phyloP scores from a whole-genome alignment of 2,329 filamentous ascomycete genomes.

The Aspergillus pseudotamarii region DNA sequence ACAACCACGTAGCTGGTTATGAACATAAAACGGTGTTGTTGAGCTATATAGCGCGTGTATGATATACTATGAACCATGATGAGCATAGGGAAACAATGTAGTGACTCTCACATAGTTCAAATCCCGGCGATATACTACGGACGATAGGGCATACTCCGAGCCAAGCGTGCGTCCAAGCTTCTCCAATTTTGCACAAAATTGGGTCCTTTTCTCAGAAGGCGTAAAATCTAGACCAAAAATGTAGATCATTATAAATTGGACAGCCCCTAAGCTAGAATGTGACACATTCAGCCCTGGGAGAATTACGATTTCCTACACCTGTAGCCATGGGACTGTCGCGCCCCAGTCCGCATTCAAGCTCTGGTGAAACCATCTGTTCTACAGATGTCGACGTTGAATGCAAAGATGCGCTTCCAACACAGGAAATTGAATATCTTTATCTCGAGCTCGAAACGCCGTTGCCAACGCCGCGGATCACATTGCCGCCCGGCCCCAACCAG shows the following conservation, averaged over 20 bases:
- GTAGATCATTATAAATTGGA: background rate
- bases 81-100: too few species aligned
- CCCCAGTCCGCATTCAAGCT: slow-evolving; percentile 1
- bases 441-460: slow-evolving; percentile 64
- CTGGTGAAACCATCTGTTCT: slow-evolving; percentile 4
- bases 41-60: background rate
- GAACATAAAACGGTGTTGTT: background rate
- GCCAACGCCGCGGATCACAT: slow-evolving; percentile 46
- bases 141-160: too few species aligned
- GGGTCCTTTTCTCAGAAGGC: background rate
- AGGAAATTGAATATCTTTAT: slow-evolving; percentile 59
- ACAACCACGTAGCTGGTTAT: background rate
- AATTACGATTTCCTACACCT: background rate
- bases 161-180: background rate
- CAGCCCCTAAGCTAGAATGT: background rate
- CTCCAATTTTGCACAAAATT: background rate
- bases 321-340: background rate
- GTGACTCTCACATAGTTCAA: too few species aligned
- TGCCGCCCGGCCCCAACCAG: slow-evolving; percentile 32
- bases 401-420: background rate
- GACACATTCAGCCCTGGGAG: background rate
- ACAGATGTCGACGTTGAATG: background rate
- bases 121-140: too few species aligned
- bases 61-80: too few species aligned
- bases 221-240: background rate